Evolutionary conservation across 2,329 filamentous ascomycete species (phyloP).

Genomic region (Coniosporium tulheliwenetii): DNA sequence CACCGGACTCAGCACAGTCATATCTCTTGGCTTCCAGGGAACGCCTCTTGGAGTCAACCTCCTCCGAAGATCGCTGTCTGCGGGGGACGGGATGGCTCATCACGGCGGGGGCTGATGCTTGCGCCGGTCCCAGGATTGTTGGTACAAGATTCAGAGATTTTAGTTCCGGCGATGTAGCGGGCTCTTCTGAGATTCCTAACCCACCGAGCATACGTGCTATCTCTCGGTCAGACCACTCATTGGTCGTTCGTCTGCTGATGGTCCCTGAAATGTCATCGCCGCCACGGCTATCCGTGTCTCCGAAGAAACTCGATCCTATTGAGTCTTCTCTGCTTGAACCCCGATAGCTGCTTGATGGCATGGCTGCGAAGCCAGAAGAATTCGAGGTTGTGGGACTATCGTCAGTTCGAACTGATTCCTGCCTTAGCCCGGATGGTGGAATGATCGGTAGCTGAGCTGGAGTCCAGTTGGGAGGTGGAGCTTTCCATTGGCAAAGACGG

Average conservation of each 20-base stretch:
- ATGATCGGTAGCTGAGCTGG: conserved; percentile 21
- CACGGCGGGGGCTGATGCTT: conserved; percentile 51
- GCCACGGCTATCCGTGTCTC: conserved; percentile 65
- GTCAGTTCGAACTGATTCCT: conserved; percentile 47
- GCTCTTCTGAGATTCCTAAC: conserved; percentile 60
- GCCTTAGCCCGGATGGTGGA: conserved; percentile 49
- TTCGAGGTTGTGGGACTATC: conserved; percentile 75
- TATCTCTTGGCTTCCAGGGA: conserved; percentile 55
- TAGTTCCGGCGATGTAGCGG: conserved; percentile 21
- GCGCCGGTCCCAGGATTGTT: conserved; percentile 10
- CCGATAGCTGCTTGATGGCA: conserved; percentile 60
- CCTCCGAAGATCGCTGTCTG: conserved; percentile 55
- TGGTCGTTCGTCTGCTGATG: conserved; percentile 55
- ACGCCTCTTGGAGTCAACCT: conserved; percentile 58
- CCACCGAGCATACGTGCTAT: conserved; percentile 39
- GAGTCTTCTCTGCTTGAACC: conserved; percentile 78
- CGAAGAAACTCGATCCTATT: conserved; percentile 74
- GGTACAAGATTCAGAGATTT: conserved; percentile 8
- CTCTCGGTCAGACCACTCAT: conserved; percentile 58
- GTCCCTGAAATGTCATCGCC: conserved; percentile 66
- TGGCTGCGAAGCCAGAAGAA: conserved; percentile 55
- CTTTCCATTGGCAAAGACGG: conserved; percentile 84
- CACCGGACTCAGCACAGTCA: conserved; percentile 74
- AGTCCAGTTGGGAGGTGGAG: conserved; percentile 47
- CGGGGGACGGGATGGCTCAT: conserved; percentile 35